Evolutionary conservation across 805 yeast genomes (phyloP), one percentile per base, ranked within the genome.

Genomic region (Cyberlindnera samutprakarnensis): DNA sequence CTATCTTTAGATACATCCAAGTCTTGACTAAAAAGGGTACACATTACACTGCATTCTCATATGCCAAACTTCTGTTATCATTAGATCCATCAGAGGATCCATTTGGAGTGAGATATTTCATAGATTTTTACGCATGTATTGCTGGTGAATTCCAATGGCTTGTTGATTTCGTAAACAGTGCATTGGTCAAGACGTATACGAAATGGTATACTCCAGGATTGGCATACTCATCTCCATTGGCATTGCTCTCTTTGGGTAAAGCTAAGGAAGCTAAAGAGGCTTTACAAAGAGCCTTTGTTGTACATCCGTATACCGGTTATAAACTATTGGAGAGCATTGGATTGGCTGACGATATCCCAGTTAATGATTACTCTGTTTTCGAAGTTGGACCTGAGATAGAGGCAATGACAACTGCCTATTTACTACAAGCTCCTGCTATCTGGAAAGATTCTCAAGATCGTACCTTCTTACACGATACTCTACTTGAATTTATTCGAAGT

Each of bases 51-150:
- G 94, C 95, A 1, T 67, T 83, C 26, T 72, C 75, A 25, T 86
- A 78, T 61, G 72, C 82, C 45, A 85, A 83, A 51, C 62, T 78
- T 6, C 60, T 86, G 30, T 61, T 82, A 40, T 72, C 87, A 2
- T 58, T 87, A 19, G 64, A 73, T 22, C 95, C 94, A 2, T 67
- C 75, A 2, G 83, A 79, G 35, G 95, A 87, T 59, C 95, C 95
- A 2, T 61, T 78, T 32, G 95, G 95, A 15, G 86, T 80, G 10
- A 67, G 94, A 41, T 78, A 79, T 48, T 82, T 85, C 53, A 75
- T 87, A 43, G 95, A 87, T 51, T 77, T 71, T 48, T 86, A 82
- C 49, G 78, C 90, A 4, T 59, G 83, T 4, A 59, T 74, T 56
- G 64, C 83, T 23, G 76, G 68, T 20, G 84, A 84, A 39, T 74